These are phyloP conservation scores for Sporothrix protearum DNA, from an alignment of 2,329 filamentous ascomycete genomes.

Conservation along the genomic window DNA sequence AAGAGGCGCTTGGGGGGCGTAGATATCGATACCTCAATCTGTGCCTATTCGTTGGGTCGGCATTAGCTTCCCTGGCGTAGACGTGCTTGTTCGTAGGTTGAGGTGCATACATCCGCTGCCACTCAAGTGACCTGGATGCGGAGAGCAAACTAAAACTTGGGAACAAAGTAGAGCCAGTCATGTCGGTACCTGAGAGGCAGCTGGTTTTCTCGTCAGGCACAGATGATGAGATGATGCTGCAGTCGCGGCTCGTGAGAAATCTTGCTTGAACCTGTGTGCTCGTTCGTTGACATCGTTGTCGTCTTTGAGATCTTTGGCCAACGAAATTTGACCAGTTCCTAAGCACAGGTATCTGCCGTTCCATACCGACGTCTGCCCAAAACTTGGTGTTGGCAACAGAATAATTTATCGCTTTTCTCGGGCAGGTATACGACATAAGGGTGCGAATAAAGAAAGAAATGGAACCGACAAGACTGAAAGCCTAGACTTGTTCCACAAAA, in stretches of 20 bases:
- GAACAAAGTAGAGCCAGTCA: background rate
- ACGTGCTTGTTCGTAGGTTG: constrained; percentile 13
- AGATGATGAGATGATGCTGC: background rate
- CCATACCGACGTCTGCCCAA: background rate
- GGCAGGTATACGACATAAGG: background rate
- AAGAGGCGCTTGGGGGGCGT: background rate
- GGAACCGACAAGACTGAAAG: background rate
- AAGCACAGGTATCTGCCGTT: background rate
- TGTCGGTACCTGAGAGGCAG: background rate
- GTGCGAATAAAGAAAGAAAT: background rate
- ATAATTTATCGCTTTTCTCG: background rate
- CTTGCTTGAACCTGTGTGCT: background rate
- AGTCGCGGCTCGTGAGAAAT: background rate
- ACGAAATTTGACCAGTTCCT: background rate
- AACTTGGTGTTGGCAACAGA: background rate
- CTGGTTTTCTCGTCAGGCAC: background rate
- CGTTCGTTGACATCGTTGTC: background rate
- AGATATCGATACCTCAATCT: background rate
- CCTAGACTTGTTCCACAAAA: constrained; percentile 8
- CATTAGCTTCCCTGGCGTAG: constrained; percentile 7
- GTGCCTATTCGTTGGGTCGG: constrained; percentile 13
- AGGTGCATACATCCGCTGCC: constrained; percentile 23
- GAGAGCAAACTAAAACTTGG: background rate
- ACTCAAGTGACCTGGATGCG: constrained; percentile 25
- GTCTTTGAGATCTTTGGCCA: background rate